phyloP scores from a whole-genome alignment of 2,329 filamentous ascomycete species.

The Phoma sp. region DNA sequence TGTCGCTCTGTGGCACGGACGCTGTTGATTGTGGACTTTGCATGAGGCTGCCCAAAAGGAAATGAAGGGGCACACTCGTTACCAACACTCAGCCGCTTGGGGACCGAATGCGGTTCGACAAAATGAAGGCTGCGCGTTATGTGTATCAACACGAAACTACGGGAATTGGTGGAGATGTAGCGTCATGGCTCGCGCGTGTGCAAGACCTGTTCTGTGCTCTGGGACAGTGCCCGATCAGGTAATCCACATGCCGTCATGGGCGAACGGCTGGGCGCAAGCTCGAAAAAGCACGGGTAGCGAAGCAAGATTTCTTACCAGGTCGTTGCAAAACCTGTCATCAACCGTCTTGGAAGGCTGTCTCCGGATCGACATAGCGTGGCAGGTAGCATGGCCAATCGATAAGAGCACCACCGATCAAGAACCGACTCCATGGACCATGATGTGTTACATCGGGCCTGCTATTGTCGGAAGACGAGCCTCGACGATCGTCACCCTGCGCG shows the following conservation, averaged over 20 bases:
- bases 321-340: conserved; percentile 37
- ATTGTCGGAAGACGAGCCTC: conserved; percentile 18
- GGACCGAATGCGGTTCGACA: conserved; percentile 38
- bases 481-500: conserved; percentile 27
- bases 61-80: conserved; percentile 47
- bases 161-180: conserved; percentile 29
- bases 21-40: conserved; percentile 33
- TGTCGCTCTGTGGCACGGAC: conserved; percentile 44
- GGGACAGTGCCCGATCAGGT: conserved; percentile 37
- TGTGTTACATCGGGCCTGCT: conserved; percentile 30
- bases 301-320: conserved; percentile 35
- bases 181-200: conserved; percentile 16
- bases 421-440: conserved; percentile 30
- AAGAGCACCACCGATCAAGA: conserved; percentile 31
- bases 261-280: conserved; percentile 7
- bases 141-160: conserved; percentile 47
- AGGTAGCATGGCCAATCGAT: conserved; percentile 47
- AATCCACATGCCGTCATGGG: conserved; percentile 38
- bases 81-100: conserved; percentile 40
- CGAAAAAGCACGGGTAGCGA: conserved; percentile 22
- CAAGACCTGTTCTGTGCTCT: conserved; percentile 26
- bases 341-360: conserved; percentile 35
- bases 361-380: conserved; percentile 45
- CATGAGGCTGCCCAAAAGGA: conserved; percentile 40
- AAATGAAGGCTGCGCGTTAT: conserved; percentile 44